Percentiles rank a stretch among this genome's conserved stretches.
Evolutionary conservation across 2,329 filamentous ascomycete genomes (phyloP).

Genomic region (Pseudonectria buxi): DNA sequence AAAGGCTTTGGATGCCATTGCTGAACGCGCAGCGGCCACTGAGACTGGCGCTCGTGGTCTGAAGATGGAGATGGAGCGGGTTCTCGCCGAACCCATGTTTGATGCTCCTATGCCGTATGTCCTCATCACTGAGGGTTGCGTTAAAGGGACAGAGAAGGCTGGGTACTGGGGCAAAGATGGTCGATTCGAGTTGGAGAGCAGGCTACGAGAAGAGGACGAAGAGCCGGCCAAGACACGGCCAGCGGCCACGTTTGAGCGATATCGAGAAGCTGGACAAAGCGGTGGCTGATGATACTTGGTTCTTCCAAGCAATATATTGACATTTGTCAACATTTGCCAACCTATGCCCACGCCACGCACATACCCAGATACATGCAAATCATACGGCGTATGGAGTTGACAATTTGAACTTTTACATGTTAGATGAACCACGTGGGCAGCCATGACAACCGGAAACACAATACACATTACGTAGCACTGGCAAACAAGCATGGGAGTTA

Average conservation of each 20-base stretch:
- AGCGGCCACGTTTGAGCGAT: constrained; percentile 32
- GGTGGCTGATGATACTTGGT: constrained; percentile 31
- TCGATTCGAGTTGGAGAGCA: constrained; percentile 60
- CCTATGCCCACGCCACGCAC: too few relatives aligned
- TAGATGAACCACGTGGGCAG: too few relatives aligned
- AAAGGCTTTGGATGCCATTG: constrained; percentile 73
- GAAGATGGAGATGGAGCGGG: constrained; percentile 73
- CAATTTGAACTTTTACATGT: too few relatives aligned
- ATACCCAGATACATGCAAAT: too few relatives aligned
- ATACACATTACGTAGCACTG: too few relatives aligned
- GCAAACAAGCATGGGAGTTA: too few relatives aligned
- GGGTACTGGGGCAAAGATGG: constrained; percentile 64
- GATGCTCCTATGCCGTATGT: constrained; percentile 72
- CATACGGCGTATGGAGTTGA: too few relatives aligned
- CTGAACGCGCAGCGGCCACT: constrained; percentile 53
- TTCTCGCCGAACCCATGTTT: constrained; percentile 75
- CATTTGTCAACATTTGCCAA: too few relatives aligned
- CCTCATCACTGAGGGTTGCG: constrained; percentile 64
- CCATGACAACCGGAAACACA: too few relatives aligned
- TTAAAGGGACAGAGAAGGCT: constrained; percentile 53
- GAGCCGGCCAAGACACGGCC: constrained; percentile 12
- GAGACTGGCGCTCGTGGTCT: constrained; percentile 73
- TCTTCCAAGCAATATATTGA: background rate
- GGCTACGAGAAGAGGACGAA: constrained; percentile 57
- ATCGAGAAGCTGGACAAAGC: constrained; percentile 41